Evolutionary conservation across 164 flowering plant genomes (phyloP).

Genomic region (Platanus orientalis): DNA sequence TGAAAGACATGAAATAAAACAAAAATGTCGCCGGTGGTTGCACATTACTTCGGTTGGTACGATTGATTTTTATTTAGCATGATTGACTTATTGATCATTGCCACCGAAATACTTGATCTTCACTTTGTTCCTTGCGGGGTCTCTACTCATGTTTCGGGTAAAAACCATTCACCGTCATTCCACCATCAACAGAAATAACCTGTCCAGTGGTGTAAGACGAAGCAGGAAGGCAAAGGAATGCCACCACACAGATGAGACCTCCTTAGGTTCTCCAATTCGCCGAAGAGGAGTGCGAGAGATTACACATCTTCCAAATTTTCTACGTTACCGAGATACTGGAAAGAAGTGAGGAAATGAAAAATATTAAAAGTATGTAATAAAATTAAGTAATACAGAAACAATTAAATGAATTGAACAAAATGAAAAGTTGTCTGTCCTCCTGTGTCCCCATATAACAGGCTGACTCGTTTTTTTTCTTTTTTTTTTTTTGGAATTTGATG

Average conservation of each 20-base stretch:
- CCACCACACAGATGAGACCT: conserved; percentile 7
- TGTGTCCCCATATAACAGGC: too few relatives aligned
- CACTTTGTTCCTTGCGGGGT: too few relatives aligned
- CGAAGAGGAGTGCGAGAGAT: background rate
- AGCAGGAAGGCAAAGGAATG: too few relatives aligned
- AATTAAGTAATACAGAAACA: background rate
- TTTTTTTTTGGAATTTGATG: too few relatives aligned
- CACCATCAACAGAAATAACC: conserved; percentile 7
- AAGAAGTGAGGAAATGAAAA: background rate
- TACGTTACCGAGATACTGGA: background rate
- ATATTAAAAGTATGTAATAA: background rate
- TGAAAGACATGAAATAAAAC: too few relatives aligned
- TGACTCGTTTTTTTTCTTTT: too few relatives aligned
- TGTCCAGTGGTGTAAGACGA: too few relatives aligned
- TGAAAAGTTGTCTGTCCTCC: background rate
- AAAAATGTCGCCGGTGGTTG: too few relatives aligned
- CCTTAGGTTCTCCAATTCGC: background rate
- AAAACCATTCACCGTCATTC: background rate
- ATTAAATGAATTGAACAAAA: background rate
- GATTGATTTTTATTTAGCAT: too few relatives aligned
- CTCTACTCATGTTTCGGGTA: background rate
- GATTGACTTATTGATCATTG: too few relatives aligned
- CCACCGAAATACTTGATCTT: too few relatives aligned
- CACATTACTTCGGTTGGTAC: too few relatives aligned
- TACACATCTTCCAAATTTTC: background rate